Base-by-base conservation (phyloP, 2,329 filamentous ascomycete species). In the Endoconidiophora laricicola region DNA sequence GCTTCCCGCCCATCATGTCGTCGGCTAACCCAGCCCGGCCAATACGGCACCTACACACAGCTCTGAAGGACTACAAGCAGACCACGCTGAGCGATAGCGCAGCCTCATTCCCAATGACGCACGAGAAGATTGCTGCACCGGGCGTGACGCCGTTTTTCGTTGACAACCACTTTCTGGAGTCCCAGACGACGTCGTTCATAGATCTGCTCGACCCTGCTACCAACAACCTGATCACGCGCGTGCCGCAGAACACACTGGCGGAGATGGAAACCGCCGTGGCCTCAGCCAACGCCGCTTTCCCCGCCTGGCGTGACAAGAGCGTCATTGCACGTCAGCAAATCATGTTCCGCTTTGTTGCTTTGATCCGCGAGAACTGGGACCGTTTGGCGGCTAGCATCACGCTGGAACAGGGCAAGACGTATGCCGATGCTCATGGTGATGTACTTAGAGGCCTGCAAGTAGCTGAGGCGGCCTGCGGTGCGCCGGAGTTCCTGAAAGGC, bases 341-440 rank as follows among this genome's bases (percentile, higher is more conserved):
- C 67, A 86, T 90, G 82, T 90, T 91, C 73, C 83, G 82, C 65
- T 87, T 86, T 60, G 83, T 86, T 33, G 73, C 74, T 29, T 69
- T 91, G 60, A 86, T 91, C 62, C 72, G 83, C 48, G 81, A 88
- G 67, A 82, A 91, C 68, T 88, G 83, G 83, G 85, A 91, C 63
- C 74, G 85, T 16, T 68, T 91, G 57, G 85, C 85, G 14, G 84
- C 85, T 10, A 86, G 81, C 67, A 91, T 91, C 63, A 88, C 83
- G 5, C 72, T 90, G 51, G 85, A 91, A 69, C 85, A 91, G 70
- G 85, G 85, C 63, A 91, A 91, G 75, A 91, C 85, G 0, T 81
- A 90, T 63, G 81, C 81, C 48, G 85, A 91, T 63, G 84, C 85
- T 36, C 81, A 73, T 64, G 85, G 85, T 42, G 85, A 91, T 63